A percentile compares a stretch with the other conserved stretches of the same genome.
phyloP scores from a whole-genome alignment of 2,329 filamentous ascomycete species.

The Alternaria consortialis region DNA sequence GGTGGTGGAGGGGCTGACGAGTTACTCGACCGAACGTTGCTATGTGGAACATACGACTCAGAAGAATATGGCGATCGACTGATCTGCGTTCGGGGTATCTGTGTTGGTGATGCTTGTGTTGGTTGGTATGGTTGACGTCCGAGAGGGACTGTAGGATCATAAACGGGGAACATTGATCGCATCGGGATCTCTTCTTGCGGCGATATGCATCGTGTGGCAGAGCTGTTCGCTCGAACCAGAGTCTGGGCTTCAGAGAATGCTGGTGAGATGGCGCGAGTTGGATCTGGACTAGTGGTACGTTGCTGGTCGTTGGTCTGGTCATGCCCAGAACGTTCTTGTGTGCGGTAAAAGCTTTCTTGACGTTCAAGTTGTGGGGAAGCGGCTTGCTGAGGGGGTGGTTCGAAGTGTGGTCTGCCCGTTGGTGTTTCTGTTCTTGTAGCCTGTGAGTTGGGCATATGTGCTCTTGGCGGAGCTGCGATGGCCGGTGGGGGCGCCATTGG shows the following conservation, averaged over 20 bases:
- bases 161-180: conserved; percentile 79
- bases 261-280: conserved; percentile 44
- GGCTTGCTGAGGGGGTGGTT: conserved; percentile 34
- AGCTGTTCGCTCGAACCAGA: conserved; percentile 50
- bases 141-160: conserved; percentile 72
- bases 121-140: conserved; percentile 76
- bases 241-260: conserved; percentile 48
- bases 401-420: conserved; percentile 31
- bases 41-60: conserved; percentile 56
- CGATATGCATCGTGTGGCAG: conserved; percentile 39
- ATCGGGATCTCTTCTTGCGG: conserved; percentile 57
- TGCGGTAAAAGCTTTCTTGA: conserved; percentile 31
- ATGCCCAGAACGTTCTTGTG: conserved; percentile 27
- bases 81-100: conserved; percentile 70
- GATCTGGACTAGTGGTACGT: conserved; percentile 38
- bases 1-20: conserved; percentile 31
- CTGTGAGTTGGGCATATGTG: conserved; percentile 37
- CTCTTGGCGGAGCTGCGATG: conserved; percentile 37
- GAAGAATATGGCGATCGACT: conserved; percentile 70
- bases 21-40: conserved; percentile 43
- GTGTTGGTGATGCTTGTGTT: conserved; percentile 69
- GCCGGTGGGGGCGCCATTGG: conserved; percentile 32
- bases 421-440: conserved; percentile 33
- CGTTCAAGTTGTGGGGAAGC: conserved; percentile 28
- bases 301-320: conserved; percentile 20